Evolutionary conservation across 2,329 filamentous ascomycete genomes (phyloP).

Genomic region (Venturia asperata): DNA sequence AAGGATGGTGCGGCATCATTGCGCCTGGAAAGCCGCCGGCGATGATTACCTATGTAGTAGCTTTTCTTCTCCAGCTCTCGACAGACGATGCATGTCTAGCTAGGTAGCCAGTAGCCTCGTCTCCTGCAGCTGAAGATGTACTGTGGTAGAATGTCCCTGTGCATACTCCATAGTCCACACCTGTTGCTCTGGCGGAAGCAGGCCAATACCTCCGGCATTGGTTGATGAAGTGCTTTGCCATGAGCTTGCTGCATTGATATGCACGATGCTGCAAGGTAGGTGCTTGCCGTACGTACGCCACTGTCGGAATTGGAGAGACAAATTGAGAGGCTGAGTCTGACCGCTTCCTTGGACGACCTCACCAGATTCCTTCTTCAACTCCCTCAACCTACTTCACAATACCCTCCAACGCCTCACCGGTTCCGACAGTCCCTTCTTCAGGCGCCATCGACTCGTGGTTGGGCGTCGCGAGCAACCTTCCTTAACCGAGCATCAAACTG

Average conservation of each 20-base stretch:
- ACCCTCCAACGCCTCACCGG: neutral
- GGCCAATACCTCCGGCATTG: neutral
- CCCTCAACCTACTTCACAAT: neutral
- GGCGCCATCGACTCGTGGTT: neutral
- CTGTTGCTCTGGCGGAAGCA: neutral
- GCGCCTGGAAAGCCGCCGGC: neutral
- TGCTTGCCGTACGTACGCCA: neutral
- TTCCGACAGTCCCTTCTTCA: neutral
- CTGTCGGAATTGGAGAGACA: neutral
- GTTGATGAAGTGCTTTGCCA: neutral
- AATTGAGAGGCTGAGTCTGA: neutral
- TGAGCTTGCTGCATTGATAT: neutral
- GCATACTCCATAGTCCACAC: no score
- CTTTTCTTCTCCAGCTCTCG: no score
- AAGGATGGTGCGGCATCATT: neutral
- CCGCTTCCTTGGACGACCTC: neutral
- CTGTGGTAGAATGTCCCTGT: no score
- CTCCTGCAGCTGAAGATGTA: conserved; percentile 8
- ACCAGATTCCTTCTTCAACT: neutral
- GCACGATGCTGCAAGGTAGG: neutral
- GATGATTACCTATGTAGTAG: neutral
- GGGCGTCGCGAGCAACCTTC: neutral
- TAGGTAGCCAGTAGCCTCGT: no score
- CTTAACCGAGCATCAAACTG: neutral
- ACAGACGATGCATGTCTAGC: neutral